phyloP scores from a whole-genome alignment of 352 stramenopile genomes.

The Globisporangium irregulare region DNA sequence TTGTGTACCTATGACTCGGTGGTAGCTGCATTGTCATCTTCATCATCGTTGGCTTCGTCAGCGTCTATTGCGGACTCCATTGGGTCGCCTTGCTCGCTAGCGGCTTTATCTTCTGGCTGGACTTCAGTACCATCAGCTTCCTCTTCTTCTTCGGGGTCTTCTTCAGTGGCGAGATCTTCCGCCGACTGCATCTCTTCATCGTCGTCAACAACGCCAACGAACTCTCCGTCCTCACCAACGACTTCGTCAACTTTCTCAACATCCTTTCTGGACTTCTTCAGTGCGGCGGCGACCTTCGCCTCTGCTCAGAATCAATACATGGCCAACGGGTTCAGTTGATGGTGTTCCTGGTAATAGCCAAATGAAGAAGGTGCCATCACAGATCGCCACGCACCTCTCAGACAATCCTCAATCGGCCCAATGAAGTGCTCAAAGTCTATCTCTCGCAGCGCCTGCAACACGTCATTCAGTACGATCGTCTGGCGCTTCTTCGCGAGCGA shows the following conservation, averaged over 20 bases:
- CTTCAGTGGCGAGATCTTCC: constrained; percentile 20
- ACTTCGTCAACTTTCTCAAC: constrained; percentile 8
- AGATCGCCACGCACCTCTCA: constrained; percentile 40
- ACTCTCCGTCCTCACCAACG: constrained; percentile 23
- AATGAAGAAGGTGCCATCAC: background rate
- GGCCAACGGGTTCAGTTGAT: background rate
- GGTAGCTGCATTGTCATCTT: background rate
- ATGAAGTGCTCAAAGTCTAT: constrained; percentile 82
- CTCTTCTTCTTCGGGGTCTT: background rate
- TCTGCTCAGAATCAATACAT: constrained; percentile 25
- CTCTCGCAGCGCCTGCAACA: constrained; percentile 64
- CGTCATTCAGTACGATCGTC: constrained; percentile 74
- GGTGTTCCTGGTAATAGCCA: background rate
- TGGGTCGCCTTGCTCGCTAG: background rate
- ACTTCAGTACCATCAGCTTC: background rate
- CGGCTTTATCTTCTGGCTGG: background rate
- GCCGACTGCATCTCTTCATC: constrained; percentile 43
- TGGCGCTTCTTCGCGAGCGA: constrained; percentile 68
- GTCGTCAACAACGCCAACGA: constrained; percentile 14
- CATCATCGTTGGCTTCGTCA: background rate
- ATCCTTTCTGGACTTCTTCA: constrained; percentile 36
- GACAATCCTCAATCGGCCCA: constrained; percentile 58
- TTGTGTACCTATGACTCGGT: background rate
- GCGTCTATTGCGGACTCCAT: constrained; percentile 10
- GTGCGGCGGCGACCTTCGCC: constrained; percentile 35